These are phyloP conservation scores for Globisporangium parvum DNA, from an alignment of 352 stramenopile genomes.

Conservation along the genomic window DNA sequence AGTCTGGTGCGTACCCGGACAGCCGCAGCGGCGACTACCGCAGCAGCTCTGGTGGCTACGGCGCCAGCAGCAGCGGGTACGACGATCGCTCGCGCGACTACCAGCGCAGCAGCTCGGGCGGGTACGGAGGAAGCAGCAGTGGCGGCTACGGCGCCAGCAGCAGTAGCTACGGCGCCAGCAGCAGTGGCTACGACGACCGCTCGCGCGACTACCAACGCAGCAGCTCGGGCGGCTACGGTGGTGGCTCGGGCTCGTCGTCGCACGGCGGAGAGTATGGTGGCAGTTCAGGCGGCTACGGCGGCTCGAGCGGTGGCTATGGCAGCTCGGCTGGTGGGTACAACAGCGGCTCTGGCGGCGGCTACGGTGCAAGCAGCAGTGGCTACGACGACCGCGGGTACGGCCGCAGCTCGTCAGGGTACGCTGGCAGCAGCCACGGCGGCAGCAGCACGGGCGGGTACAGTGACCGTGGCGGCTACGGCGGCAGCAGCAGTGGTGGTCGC, in stretches of 20 bases:
- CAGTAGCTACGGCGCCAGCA: too few species aligned
- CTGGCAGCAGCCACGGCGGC: conserved; percentile 12
- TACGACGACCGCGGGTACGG: conserved; percentile 16
- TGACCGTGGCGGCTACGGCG: conserved; percentile 17
- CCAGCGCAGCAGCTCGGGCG: background rate
- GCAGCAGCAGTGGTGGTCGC: background rate
- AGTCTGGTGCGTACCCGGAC: conserved; percentile 1
- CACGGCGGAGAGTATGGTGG: conserved; percentile 16
- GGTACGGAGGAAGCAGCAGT: background rate
- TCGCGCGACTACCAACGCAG: conserved; percentile 17
- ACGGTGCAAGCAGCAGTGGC: conserved; percentile 1
- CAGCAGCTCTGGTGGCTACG: conserved; percentile 15
- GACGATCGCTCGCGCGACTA: conserved; percentile 16
- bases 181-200: conserved; percentile 21
- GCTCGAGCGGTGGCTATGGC: conserved; percentile 5
- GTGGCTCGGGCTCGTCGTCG: conserved; percentile 2
- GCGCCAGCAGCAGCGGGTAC: conserved; percentile 15
- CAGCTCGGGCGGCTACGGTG: conserved; percentile 13
- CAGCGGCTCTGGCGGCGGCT: background rate
- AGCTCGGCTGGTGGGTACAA: background rate
- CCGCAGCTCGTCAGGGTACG: conserved; percentile 16
- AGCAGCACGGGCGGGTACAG: conserved; percentile 12
- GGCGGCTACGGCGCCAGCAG: conserved; percentile 1
- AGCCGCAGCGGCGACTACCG: conserved; percentile 1
- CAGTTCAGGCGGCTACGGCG: conserved; percentile 16